These are phyloP conservation scores for Sphaceloma murrayae DNA, from an alignment of 2,329 filamentous ascomycete species.

Conservation along the genomic window DNA sequence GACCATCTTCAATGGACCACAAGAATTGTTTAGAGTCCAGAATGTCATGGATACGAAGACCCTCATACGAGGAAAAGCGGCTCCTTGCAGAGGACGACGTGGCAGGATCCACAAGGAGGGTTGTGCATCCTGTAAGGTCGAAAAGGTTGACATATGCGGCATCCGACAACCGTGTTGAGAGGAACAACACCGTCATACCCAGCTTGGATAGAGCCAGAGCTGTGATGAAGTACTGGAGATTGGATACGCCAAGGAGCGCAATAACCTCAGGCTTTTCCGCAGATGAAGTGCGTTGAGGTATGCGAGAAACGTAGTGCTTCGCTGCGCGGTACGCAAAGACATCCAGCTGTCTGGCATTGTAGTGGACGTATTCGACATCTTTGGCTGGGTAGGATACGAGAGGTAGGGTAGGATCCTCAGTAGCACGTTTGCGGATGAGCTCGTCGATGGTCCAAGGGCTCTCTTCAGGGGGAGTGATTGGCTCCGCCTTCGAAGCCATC, in stretches of 20 bases:
- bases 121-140: constrained; percentile 30
- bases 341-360: constrained; percentile 21
- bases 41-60: constrained; percentile 20
- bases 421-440: constrained; percentile 19
- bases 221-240: constrained; percentile 45
- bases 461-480: no score
- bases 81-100: constrained; percentile 22
- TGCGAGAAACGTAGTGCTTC: constrained; percentile 18
- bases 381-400: constrained; percentile 22
- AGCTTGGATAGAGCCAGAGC: constrained; percentile 45
- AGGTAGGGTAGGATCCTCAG: constrained; percentile 14
- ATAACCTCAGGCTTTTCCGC: constrained; percentile 30
- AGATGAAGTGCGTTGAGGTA: constrained; percentile 20
- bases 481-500: no score
- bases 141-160: constrained; percentile 43
- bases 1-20: constrained; percentile 17
- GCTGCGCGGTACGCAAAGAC: constrained; percentile 20
- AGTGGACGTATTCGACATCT: constrained; percentile 21
- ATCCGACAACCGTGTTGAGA: constrained; percentile 44
- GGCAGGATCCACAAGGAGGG: constrained; percentile 21
- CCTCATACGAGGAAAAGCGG: no score
- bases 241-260: constrained; percentile 42
- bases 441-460: constrained; percentile 22
- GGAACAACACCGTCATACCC: constrained; percentile 44
- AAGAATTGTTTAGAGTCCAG: background rate